Conservation (phyloP, 305 asterid genomes). For the Coffea humblotiana region DNA sequence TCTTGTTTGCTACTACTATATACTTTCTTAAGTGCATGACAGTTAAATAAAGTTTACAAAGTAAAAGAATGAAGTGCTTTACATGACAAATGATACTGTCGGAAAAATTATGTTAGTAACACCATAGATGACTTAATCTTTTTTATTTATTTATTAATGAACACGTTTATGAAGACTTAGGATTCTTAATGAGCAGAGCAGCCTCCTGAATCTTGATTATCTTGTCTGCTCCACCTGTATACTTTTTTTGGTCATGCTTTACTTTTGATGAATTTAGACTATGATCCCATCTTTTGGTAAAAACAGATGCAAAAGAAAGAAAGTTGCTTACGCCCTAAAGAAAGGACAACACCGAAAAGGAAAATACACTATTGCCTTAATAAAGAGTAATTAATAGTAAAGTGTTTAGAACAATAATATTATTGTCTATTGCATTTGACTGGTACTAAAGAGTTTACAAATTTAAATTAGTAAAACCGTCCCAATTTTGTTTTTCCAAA, state of each 20-base stretch:
- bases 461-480: not conserved
- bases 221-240: slow-evolving; percentile 12
- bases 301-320: not conserved
- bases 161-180: slow-evolving; percentile 13
- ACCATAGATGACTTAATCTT: not conserved
- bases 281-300: slow-evolving; percentile 5
- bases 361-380: no score
- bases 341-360: not conserved
- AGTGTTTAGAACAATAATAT: no score
- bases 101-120: slow-evolving; percentile 5
- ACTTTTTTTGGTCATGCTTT: slow-evolving; percentile 17
- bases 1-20: not conserved
- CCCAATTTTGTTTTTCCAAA: not conserved
- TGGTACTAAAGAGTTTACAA: not conserved
- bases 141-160: not conserved
- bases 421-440: no score
- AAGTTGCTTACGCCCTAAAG: not conserved
- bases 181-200: slow-evolving; percentile 6
- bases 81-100: slow-evolving; percentile 21
- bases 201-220: slow-evolving; percentile 14
- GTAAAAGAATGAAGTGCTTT: slow-evolving; percentile 1
- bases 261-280: slow-evolving; percentile 1
- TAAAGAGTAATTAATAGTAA: no score
- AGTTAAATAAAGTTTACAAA: slow-evolving; percentile 4
- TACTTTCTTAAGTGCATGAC: slow-evolving; percentile 5